These are phyloP conservation scores for Yueomyces sinensis DNA, from an alignment of 805 yeast species.

Conservation along the genomic window DNA sequence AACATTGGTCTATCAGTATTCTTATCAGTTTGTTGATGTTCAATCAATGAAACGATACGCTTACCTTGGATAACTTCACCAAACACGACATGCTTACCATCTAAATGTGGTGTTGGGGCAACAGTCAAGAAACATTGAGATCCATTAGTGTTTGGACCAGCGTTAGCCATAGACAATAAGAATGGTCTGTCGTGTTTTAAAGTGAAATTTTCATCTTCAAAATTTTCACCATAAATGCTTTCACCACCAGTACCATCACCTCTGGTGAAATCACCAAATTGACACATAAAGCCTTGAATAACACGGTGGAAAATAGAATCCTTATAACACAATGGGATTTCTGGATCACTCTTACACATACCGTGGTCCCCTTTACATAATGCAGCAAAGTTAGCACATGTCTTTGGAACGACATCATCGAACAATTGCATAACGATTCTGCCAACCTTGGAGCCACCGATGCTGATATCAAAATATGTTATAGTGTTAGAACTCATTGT, in stretches of 20 bases:
- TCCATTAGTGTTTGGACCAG: conserved; percentile 93
- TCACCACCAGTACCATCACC: conserved; percentile 71
- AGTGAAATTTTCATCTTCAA: conserved; percentile 81
- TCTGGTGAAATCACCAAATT: conserved; percentile 85
- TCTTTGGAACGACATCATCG: conserved; percentile 67
- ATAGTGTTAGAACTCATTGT: conserved; percentile 23
- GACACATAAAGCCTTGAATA: conserved; percentile 81
- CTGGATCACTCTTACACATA: conserved; percentile 15
- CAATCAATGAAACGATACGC: conserved; percentile 65
- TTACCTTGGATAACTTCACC: conserved; percentile 82
- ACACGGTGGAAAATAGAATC: conserved; percentile 90
- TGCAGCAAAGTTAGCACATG: conserved; percentile 82
- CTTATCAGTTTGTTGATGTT: conserved; percentile 48
- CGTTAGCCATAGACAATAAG: conserved; percentile 90
- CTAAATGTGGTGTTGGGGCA: conserved; percentile 84
- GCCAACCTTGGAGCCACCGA: conserved; percentile 58
- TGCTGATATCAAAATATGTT: conserved; percentile 67
- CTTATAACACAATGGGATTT: conserved; percentile 55
- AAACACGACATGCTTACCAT: conserved; percentile 93
- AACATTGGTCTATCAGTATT: conserved; percentile 56
- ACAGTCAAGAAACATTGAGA: conserved; percentile 93
- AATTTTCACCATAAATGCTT: conserved; percentile 71
- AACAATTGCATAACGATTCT: conserved; percentile 67
- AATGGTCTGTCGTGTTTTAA: conserved; percentile 73
- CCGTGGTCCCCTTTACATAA: conserved; percentile 81